Percentiles rank a stretch among this genome's conserved stretches.
Evolutionary conservation across 495 filamentous ascomycete genomes (phyloP).

Genomic region (Rhypophila decipiens): DNA sequence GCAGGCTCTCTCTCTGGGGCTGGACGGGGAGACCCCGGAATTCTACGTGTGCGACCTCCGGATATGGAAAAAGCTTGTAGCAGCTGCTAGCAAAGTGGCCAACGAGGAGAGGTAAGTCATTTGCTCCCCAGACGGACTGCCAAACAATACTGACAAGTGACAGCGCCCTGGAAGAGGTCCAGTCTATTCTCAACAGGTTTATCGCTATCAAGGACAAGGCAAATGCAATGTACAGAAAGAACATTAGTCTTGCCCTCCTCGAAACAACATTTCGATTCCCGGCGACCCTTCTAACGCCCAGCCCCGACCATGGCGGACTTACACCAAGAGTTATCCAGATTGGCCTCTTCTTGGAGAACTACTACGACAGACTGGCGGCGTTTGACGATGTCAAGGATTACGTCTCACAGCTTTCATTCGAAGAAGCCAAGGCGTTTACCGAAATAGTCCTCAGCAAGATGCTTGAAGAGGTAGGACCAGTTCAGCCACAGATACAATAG

Average conservation of each 20-base stretch:
- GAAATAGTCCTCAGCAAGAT: conserved; percentile 21
- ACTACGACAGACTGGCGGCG: conserved; percentile 25
- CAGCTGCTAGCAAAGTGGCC: conserved; percentile 23
- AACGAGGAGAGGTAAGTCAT: conserved; percentile 25
- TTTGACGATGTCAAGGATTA: conserved; percentile 31
- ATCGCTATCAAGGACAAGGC: conserved; percentile 18
- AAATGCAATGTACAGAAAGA: conserved; percentile 29
- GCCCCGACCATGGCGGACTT: conserved; percentile 6
- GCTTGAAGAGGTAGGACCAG: conserved; percentile 17
- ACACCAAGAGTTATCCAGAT: conserved; percentile 26
- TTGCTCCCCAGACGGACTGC: neutral
- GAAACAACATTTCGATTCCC: conserved; percentile 20
- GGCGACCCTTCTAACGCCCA: neutral
- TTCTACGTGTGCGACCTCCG: conserved; percentile 30
- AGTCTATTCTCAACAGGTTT: conserved; percentile 18
- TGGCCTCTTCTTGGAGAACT: conserved; percentile 22
- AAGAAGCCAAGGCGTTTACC: conserved; percentile 23
- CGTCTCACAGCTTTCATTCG: conserved; percentile 22
- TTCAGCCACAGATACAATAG: too few species aligned
- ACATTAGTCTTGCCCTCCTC: conserved; percentile 19
- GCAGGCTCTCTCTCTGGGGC: conserved; percentile 16
- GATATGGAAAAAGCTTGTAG: conserved; percentile 23
- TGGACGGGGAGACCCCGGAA: conserved; percentile 15
- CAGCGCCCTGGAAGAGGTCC: conserved; percentile 28
- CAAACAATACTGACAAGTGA: conserved; percentile 1